phyloP scores from a whole-genome alignment of 2,329 filamentous ascomycete genomes.

The Saccharata proteae region DNA sequence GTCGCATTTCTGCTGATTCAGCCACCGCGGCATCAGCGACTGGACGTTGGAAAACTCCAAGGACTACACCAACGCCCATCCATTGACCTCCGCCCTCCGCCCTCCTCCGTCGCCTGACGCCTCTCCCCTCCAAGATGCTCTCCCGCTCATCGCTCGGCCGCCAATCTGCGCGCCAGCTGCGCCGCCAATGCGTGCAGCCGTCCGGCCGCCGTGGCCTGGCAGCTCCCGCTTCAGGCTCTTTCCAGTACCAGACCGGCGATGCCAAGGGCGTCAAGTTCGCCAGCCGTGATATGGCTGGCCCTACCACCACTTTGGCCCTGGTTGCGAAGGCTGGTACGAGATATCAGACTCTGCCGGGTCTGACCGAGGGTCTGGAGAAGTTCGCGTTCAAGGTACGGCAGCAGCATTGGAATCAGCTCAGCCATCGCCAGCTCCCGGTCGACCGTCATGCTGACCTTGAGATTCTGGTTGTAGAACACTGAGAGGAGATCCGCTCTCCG shows the following conservation, averaged over 20 bases:
- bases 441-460: constrained; percentile 10
- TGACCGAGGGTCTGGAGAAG: constrained; percentile 81
- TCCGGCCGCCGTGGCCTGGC: constrained; percentile 50
- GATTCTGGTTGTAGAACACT: constrained; percentile 54
- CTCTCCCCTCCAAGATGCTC: constrained; percentile 43
- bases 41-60: too few relatives aligned
- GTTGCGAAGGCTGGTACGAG: constrained; percentile 91
- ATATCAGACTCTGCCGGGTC: constrained; percentile 79
- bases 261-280: constrained; percentile 84
- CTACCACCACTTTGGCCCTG: constrained; percentile 80
- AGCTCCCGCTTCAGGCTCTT: constrained; percentile 58
- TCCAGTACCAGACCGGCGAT: constrained; percentile 80
- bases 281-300: constrained; percentile 75
- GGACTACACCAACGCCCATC: constrained; percentile 24
- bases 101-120: constrained; percentile 31
- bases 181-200: constrained; percentile 44
- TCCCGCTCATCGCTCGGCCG: constrained; percentile 54
- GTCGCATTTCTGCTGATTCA: too few relatives aligned
- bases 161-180: constrained; percentile 50
- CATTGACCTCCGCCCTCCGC: constrained; percentile 39
- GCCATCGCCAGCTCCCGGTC: constrained; percentile 1
- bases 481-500: constrained; percentile 77
- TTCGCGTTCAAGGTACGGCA: constrained; percentile 96
- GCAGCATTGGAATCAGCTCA: too few relatives aligned
- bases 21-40: too few relatives aligned